Conservation (phyloP, 495 filamentous ascomycete genomes). For the Xylaria sp. region DNA sequence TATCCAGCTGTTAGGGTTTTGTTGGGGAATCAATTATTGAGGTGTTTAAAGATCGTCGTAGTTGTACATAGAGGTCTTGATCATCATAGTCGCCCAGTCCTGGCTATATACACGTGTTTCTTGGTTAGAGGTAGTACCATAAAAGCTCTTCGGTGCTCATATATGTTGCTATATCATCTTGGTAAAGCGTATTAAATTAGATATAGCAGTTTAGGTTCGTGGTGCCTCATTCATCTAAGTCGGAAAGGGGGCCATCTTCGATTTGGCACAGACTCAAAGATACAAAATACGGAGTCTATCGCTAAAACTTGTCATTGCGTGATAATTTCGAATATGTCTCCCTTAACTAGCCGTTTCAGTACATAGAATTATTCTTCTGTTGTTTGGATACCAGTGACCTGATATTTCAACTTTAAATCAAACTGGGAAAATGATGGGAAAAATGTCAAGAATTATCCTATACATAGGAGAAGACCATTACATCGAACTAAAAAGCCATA, state of each 20-base stretch:
- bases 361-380: background rate
- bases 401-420: background rate
- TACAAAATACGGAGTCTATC: background rate
- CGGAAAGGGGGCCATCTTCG: no score
- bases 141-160: no score
- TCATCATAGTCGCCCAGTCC: background rate
- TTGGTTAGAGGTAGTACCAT: no score
- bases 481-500: background rate
- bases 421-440: background rate
- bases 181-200: no score
- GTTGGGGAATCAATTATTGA: background rate
- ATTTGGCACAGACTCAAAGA: no score
- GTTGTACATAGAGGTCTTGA: background rate
- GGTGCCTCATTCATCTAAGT: no score
- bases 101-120: no score
- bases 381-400: background rate
- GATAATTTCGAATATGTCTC: background rate
- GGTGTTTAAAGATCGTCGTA: background rate
- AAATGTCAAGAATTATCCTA: background rate
- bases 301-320: background rate
- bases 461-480: background rate
- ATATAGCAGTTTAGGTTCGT: no score
- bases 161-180: no score
- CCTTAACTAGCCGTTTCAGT: background rate
- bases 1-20: background rate